Evolutionary conservation across 1,139 yeast genomes (phyloP).

Genomic region (Yamadazyma pseudoaaseri): DNA sequence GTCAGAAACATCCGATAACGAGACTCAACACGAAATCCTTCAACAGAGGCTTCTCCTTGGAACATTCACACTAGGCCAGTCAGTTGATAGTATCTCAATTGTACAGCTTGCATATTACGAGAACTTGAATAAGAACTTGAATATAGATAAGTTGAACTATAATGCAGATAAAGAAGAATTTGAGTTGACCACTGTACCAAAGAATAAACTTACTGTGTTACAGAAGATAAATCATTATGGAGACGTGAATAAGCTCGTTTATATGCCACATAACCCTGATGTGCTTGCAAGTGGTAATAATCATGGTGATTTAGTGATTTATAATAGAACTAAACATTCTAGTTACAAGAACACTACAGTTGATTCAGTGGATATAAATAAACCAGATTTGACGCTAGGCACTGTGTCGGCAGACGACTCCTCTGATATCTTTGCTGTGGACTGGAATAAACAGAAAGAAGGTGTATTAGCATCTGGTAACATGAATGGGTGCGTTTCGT

Average conservation of each 20-base stretch:
- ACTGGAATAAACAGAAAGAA: constrained; percentile 44
- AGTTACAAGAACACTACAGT: constrained; percentile 29
- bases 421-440: constrained; percentile 41
- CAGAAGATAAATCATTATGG: constrained; percentile 46
- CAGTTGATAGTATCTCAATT: constrained; percentile 38
- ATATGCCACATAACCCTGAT: constrained; percentile 47
- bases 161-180: constrained; percentile 43
- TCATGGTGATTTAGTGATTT: constrained; percentile 40
- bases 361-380: constrained; percentile 28
- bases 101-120: constrained; percentile 36
- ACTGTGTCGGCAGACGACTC: constrained; percentile 8
- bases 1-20: constrained; percentile 3
- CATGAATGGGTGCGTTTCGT: constrained; percentile 33
- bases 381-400: constrained; percentile 29
- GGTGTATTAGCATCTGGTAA: constrained; percentile 35
- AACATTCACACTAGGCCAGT: constrained; percentile 45
- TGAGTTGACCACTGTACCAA: constrained; percentile 29
- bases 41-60: constrained; percentile 40
- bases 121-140: constrained; percentile 30
- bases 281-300: constrained; percentile 43
- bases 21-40: constrained; percentile 13
- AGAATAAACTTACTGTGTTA: constrained; percentile 28
- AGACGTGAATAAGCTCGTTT: constrained; percentile 41
- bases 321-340: constrained; percentile 55
- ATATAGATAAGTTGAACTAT: constrained; percentile 33